Base-by-base conservation (phyloP, 352 stramenopile species). In the Globisporangium yorkense region DNA sequence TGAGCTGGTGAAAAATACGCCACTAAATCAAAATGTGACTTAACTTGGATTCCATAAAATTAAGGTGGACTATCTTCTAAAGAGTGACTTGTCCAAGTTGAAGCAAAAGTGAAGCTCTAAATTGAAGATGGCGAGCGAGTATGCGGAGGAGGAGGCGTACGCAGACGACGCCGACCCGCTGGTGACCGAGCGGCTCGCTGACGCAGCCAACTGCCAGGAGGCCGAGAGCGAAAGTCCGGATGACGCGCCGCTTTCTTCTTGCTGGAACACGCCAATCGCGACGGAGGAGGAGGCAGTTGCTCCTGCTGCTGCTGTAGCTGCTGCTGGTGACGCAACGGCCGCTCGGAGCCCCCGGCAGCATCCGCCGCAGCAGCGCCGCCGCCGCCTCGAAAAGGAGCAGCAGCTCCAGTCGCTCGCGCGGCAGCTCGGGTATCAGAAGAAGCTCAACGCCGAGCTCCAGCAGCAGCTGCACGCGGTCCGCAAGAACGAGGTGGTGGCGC, bases 401-500 rank as follows among this genome's bases (percentile, higher is more conserved):
- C 59, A 61, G 31, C 41, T 66, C 31, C 59, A 61, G 47, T 39
- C 41, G n/a, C 69, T 86, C 13, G 67, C 47, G 13, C 68, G 75
- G 24, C 74, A 85, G 31, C 59, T 89, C 10, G 65, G 57, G 10
- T 67, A 75, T 29, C 67, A 67, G 15, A 74, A 76, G 47, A 85
- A 80, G 54, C 37, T 66, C 20, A 85, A 79, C 13, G 33, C 59
- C 3, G 76, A 86, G 45, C 56, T 86, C 21, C 65, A 75, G 9
- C 63, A 50, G 31, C 75, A 87, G 40, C 61, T 88, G 13, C 68
- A 80, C n/a, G 65, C 62, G 47, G 74, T 85, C 29, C 77, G 72
- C 62, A 61, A 70, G 33, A 79, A 82, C 56, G 72, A 84, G 31
- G 63, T 66, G 2, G 69, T 85, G 31, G 54, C 71, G 2, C 75